Evolutionary conservation across 768 basidiomycete species (phyloP), one percentile per base, ranked within the genome.

Genomic region (Auriscalpium orientale): DNA sequence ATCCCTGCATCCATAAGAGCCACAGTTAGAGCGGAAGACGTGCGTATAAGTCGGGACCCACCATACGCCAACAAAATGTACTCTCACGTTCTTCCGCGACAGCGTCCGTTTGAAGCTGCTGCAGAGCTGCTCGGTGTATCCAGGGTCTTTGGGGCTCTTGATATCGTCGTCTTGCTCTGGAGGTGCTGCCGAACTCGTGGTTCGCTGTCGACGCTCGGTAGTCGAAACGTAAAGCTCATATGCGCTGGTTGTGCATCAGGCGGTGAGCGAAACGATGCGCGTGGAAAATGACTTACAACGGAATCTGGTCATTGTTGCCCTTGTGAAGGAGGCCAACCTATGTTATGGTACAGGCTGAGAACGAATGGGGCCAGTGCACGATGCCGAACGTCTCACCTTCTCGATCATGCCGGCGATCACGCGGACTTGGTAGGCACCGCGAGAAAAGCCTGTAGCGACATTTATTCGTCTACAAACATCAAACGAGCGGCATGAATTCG

Each of bases 51-150:
- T 2, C 5, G 21, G 37, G n/a, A 58, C 66, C 37, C 49, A 76
- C 77, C 76, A 78, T 13, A 68, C 72, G 4, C 76, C 76, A 8
- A 77, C 63, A 50, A 77, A 78, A 61, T 78, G 74, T 2, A 76
- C 69, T 34, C 62, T 63, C 37, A 75, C 22, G 22, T 28, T 28
- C 22, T 28, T 28, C 22, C 22, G 22, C 22, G 22, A 28, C 22
- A 28, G 22, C 22, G 22, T 28, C 22, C 22, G 22, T 28, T 28
- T 28, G 22, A 28, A 28, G 22, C 22, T 28, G 22, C 22, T 28
- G 22, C 22, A 28, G 22, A 28, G 22, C 22, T 28, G 22, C 22
- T 28, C 22, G 5, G 22, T 28, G 22, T 28, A 28, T 28, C 22
- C 22, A 28, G 22, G 22, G 22, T 28, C 22, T 28, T 28, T 28